Conservation (phyloP, 2,329 filamentous ascomycete species). For the Fusarium gaditjirri region DNA sequence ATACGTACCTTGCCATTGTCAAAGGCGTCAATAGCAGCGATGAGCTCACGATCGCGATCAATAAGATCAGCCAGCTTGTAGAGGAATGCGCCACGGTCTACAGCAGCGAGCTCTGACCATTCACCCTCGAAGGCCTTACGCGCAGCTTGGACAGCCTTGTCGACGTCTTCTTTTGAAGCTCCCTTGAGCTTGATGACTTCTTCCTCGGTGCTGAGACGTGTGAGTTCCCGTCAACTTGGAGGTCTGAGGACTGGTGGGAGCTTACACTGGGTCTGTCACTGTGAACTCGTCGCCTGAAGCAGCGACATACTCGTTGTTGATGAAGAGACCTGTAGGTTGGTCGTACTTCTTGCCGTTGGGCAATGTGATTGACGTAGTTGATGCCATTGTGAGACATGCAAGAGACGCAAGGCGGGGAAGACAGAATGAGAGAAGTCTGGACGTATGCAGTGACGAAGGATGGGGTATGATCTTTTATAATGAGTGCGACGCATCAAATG, state of each 20-base stretch:
- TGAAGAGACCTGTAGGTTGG: conserved; percentile 48
- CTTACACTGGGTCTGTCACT: conserved; percentile 37
- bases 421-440: not conserved
- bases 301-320: conserved; percentile 43
- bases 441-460: not conserved
- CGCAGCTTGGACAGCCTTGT: conserved; percentile 36
- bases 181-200: conserved; percentile 37
- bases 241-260: rapidly evolving
- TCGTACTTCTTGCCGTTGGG: conserved; percentile 52
- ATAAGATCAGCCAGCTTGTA: conserved; percentile 40
- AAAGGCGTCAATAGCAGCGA: conserved; percentile 40
- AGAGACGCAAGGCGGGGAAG: not conserved
- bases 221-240: not conserved
- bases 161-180: conserved; percentile 36
- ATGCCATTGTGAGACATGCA: conserved; percentile 15
- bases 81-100: conserved; percentile 36
- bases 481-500: not conserved
- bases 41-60: conserved; percentile 40
- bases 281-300: conserved; percentile 38
- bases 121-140: conserved; percentile 41
- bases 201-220: conserved; percentile 29
- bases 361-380: conserved; percentile 31
- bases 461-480: conserved; percentile 22
- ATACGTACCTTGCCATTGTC: conserved; percentile 39
- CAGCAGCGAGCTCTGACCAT: conserved; percentile 39